Evolutionary conservation across 1,139 yeast genomes (phyloP).

Genomic region (Geotrichum bryndzae): DNA sequence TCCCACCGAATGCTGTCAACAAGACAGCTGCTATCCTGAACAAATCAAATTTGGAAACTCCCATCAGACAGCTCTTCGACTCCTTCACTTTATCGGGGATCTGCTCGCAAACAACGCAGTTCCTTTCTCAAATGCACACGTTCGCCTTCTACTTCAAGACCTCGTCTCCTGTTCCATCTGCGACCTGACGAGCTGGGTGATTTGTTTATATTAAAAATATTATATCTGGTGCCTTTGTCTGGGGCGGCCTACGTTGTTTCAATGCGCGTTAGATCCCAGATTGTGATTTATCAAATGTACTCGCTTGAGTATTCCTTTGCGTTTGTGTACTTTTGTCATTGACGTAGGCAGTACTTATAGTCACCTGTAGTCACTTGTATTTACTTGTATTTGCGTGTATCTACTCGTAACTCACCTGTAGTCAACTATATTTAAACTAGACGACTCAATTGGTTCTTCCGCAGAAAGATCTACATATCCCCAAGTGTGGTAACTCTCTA

Average conservation of each 20-base stretch:
- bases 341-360: neutral
- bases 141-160: neutral
- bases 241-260: neutral
- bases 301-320: neutral
- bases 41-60: neutral
- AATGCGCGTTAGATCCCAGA: neutral
- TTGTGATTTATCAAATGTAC: neutral
- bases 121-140: neutral
- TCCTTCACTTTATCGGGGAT: neutral
- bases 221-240: neutral
- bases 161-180: neutral
- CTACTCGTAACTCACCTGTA: neutral
- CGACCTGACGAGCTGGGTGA: neutral
- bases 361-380: neutral
- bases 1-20: neutral
- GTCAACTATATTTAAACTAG: neutral
- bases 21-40: neutral
- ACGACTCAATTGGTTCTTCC: neutral
- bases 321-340: neutral
- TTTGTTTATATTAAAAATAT: neutral
- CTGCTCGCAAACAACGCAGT: neutral
- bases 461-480: neutral
- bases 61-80: neutral
- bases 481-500: neutral
- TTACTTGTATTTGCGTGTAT: neutral